phyloP scores from a whole-genome alignment of 1,284 basidiomycete genomes.

The Ustilago trichophora region DNA sequence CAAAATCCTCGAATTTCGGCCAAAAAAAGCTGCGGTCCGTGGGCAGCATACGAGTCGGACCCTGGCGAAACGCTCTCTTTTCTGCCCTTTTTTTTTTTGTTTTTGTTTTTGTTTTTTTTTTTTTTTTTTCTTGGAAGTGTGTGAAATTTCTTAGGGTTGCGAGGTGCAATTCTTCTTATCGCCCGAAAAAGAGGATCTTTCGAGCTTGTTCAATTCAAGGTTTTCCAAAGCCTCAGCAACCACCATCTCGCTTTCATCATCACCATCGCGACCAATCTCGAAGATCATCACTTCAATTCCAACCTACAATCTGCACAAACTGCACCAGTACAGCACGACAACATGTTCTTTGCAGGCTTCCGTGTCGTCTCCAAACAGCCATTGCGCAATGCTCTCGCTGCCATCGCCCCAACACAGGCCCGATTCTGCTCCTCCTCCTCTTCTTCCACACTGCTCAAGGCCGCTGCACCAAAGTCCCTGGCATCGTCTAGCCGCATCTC shows the following conservation, averaged over 20 bases:
- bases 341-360: constrained; percentile 17
- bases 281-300: no score
- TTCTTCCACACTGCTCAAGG: constrained; percentile 12
- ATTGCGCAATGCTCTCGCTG: constrained; percentile 9
- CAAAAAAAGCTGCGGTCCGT: constrained; percentile 12
- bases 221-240: background rate
- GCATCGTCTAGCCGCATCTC: background rate
- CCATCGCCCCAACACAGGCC: constrained; percentile 4
- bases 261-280: no score
- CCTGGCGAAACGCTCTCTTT: background rate
- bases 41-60: background rate
- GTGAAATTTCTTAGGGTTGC: background rate
- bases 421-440: constrained; percentile 34
- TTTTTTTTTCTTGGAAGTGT: background rate
- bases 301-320: no score
- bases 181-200: no score
- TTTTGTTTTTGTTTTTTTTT: background rate
- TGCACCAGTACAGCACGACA: background rate
- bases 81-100: background rate
- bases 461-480: background rate
- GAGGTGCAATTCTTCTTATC: constrained; percentile 24
- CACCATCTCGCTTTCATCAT: constrained; percentile 10
- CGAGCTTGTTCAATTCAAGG: no score
- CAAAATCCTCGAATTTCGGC: background rate
- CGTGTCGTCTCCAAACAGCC: constrained; percentile 15